Conservation (phyloP, 306 rosid species). For the Vigna unguiculata region DNA sequence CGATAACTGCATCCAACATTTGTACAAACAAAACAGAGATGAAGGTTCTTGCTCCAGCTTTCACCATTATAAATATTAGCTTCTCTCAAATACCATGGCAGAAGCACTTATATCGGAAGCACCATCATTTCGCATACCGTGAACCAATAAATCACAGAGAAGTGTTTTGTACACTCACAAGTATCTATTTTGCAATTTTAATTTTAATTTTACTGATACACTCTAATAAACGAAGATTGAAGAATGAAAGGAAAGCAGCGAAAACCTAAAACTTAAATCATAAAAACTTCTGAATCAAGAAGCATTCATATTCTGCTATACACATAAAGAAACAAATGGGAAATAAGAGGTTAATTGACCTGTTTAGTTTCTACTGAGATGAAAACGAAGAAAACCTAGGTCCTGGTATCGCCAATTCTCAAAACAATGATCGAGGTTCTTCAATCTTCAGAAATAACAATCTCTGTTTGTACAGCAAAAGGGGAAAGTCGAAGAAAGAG, state of each 20-base stretch:
- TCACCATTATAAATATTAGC: neutral
- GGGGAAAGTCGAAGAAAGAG: neutral
- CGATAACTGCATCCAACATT: neutral
- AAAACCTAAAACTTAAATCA: neutral
- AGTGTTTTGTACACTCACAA: too few relatives aligned
- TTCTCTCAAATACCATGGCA: neutral
- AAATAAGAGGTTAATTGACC: neutral
- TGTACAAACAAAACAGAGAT: constrained; percentile 7
- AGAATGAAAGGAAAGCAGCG: neutral
- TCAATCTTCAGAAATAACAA: neutral
- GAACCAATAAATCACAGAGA: neutral
- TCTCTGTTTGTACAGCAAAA: neutral
- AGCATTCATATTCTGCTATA: too few relatives aligned
- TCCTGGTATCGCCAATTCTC: neutral
- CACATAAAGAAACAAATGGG: neutral
- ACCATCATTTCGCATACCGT: neutral
- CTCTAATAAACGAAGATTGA: neutral
- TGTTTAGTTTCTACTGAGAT: neutral
- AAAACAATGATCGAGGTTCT: neutral
- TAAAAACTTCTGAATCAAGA: too few relatives aligned
- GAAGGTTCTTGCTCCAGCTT: neutral
- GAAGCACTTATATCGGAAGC: neutral
- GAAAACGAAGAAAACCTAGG: neutral
- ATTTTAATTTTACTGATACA: too few relatives aligned
- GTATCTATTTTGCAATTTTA: too few relatives aligned